Evolutionary conservation across 1,284 basidiomycete genomes (phyloP), one percentile per base, ranked within the genome.

Genomic region (Ustilago bromivora): DNA sequence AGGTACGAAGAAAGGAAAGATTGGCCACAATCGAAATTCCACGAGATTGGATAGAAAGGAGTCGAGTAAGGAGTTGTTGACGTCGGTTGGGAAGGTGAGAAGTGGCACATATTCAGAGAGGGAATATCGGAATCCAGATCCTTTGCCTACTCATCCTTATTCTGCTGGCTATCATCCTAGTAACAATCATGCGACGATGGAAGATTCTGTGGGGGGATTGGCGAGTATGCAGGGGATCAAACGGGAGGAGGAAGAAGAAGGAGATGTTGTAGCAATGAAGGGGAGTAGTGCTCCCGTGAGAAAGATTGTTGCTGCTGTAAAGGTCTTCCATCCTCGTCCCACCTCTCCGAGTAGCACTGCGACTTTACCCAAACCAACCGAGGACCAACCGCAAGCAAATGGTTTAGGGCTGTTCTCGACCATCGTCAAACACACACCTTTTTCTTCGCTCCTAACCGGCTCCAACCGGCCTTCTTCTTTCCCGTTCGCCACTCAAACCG

Each of bases 41-140:
- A 61, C 52, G 35, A 28, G 19, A 19, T 49, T 62, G 19, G 47
- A 57, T n/a, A 36, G 36, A 12, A 43, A 69, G 32, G 40, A 53
- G 6, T 64, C 67, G 2, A 15, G 41, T 2, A 41, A 12, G 12
- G 19, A 54, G 9, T 53, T 70, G 4, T 13, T 70, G 2, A 32
- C 31, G 7, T 13, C 31, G 1, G 49, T n/a, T 5, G 17, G 57
- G 12, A 57, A 65, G 35, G 41, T 61, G 54, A 61, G 54, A 8
- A 65, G 49, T 35, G 62, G 65, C 13, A 19, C 28, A 4, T 69
- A 62, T 40, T 56, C 46, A 13, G 10, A 10, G 12, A 12, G 17
- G 15, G 10, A 41, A 17, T 15, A 15, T 41, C 12, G 12, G 0
- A 6, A 15, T 17, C 11, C 13, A 0, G 7, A 35, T 15, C 12